A percentile compares a stretch with the other conserved stretches of the same genome.
Conservation (phyloP, 1,284 basidiomycete species). For the Apiotrichum porosum region DNA sequence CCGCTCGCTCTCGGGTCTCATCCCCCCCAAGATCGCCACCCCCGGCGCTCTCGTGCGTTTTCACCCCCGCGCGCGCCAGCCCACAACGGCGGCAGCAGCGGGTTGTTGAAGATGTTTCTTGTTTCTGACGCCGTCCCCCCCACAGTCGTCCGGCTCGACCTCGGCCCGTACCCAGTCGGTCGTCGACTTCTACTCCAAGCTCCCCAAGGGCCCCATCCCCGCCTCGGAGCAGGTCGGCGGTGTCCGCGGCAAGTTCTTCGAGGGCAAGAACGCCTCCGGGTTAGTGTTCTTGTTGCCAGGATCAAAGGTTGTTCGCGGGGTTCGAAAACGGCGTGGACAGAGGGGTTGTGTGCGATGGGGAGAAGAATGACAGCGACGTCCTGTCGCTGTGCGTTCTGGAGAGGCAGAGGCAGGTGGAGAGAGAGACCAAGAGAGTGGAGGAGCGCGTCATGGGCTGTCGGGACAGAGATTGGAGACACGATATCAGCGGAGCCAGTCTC, state of each 20-base stretch:
- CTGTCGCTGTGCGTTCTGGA: too few relatives aligned
- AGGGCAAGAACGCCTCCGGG: conserved; percentile 77
- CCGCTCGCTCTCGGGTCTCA: conserved; percentile 71
- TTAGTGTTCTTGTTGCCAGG: conserved; percentile 27
- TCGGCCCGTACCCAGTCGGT: conserved; percentile 74
- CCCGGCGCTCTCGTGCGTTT: conserved; percentile 72
- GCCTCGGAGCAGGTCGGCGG: conserved; percentile 58
- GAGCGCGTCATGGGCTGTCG: too few relatives aligned
- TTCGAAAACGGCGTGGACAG: too few relatives aligned
- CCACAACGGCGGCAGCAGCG: conserved; percentile 1
- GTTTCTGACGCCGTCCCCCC: background rate
- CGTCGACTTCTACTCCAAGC: conserved; percentile 89
- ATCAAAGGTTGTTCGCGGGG: background rate
- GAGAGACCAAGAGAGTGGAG: too few relatives aligned
- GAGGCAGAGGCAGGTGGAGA: too few relatives aligned
- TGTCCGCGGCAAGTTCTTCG: conserved; percentile 73
- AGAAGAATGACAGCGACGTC: background rate
- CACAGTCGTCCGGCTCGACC: conserved; percentile 63
- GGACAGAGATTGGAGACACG: too few relatives aligned
- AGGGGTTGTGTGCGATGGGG: background rate
- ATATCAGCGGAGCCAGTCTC: too few relatives aligned
- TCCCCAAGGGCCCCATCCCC: conserved; percentile 67
- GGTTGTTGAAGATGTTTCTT: background rate
- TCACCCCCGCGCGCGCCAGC: background rate
- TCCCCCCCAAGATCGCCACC: conserved; percentile 92